These are phyloP conservation scores for Botrytis pseudocinerea DNA, from an alignment of 2,329 filamentous ascomycete genomes.

Conservation along the genomic window DNA sequence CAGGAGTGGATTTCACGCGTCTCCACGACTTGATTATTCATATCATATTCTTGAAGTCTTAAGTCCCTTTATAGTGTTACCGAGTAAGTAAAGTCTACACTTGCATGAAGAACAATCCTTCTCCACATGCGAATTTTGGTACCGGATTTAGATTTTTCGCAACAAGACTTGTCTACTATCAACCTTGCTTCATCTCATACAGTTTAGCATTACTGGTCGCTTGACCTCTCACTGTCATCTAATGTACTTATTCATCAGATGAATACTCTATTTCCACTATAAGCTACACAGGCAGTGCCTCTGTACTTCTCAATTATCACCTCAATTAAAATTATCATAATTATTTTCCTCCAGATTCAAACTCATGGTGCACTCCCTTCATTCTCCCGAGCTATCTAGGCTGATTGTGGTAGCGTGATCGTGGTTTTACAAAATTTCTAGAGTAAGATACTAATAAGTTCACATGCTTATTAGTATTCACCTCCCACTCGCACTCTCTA, in stretches of 20 bases:
- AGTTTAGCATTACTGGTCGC: background rate
- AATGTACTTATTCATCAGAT: background rate
- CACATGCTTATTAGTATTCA: background rate
- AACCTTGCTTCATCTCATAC: background rate
- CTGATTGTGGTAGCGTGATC: too few relatives aligned
- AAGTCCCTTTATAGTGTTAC: background rate
- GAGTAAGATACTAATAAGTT: background rate
- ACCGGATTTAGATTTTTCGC: background rate
- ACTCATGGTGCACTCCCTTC: background rate
- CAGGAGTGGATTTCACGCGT: background rate
- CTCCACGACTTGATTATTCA: background rate
- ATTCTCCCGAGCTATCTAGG: background rate
- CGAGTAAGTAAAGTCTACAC: background rate
- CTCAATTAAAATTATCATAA: background rate
- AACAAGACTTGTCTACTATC: background rate
- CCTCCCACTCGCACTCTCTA: background rate
- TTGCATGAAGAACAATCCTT: background rate
- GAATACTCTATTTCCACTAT: background rate
- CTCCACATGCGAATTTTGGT: background rate
- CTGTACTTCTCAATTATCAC: background rate
- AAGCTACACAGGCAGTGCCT: background rate
- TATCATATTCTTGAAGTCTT: too few relatives aligned
- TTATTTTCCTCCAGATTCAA: background rate
- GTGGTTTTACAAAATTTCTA: background rate
- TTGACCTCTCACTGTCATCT: background rate